A percentile compares a stretch with the other conserved stretches of the same genome.
phyloP scores from a whole-genome alignment of 129 eudicot species.

The Chrysanthemum seticuspe region DNA sequence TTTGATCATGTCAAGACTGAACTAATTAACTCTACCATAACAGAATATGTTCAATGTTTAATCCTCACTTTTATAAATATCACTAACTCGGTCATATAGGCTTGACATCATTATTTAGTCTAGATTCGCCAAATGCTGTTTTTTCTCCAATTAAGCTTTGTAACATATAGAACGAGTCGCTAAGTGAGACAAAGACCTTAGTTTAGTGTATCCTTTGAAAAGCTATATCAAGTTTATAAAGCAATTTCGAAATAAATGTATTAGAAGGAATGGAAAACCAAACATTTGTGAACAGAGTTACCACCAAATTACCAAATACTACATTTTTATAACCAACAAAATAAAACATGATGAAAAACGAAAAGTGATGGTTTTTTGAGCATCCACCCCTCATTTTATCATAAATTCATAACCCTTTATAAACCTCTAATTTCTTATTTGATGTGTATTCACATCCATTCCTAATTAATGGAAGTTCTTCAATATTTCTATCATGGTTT shows the following conservation, averaged over 20 bases:
- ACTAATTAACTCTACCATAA: too few species aligned
- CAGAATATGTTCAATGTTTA: too few species aligned
- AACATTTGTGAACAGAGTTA: neutral
- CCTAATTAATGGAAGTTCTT: slow-evolving; percentile 17
- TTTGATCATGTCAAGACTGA: too few species aligned
- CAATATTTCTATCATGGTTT: slow-evolving; percentile 23
- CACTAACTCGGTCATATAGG: too few species aligned
- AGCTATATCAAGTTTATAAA: neutral
- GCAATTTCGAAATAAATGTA: neutral
- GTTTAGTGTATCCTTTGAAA: neutral
- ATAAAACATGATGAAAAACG: neutral
- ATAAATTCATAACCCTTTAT: slow-evolving; percentile 12
- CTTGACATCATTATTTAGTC: too few species aligned
- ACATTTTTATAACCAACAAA: neutral
- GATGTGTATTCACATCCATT: slow-evolving; percentile 18
- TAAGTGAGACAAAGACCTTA: too few species aligned
- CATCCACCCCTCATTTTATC: slow-evolving; percentile 22
- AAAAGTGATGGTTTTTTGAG: slow-evolving; percentile 28
- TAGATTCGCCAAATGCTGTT: too few species aligned
- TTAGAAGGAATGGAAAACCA: neutral
- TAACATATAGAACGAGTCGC: too few species aligned
- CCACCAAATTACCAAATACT: slow-evolving; percentile 4
- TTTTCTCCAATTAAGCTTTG: too few species aligned
- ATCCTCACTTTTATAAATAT: too few species aligned
- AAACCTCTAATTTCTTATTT: slow-evolving; percentile 12